Base-by-base conservation (phyloP, 1,284 basidiomycete species). In the Dichomitus squalens region DNA sequence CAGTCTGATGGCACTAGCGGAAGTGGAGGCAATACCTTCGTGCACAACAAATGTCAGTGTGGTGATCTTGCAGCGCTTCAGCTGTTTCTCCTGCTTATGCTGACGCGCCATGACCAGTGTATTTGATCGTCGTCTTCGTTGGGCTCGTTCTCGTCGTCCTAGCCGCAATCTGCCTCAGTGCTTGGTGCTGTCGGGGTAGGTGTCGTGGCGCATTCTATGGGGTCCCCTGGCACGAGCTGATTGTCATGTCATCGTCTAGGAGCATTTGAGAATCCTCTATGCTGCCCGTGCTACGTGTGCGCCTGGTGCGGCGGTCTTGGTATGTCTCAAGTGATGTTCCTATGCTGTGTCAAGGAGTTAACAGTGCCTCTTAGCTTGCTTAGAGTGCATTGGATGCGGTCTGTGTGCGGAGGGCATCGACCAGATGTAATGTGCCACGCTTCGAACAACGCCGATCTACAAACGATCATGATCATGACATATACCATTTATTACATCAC, bases 241-340 rank as follows among this genome's bases (percentile, higher is more conserved):
- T 39, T 20, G 8, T 39, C 16, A 29, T 16, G 18, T 12, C n/a
- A 18, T 27, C 21, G 29, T 31, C 7, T 18, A 64, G 63, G 58
- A 21, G 49, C 49, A 0, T 65, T 65, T 41, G 49, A 65, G 43
- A 65, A 65, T 29, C 64, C 64, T n/a, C 52, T 65, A 14, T 65
- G 64, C 48, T 65, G 60, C 50, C 64, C 64, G 4, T 65, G 64
- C 55, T 65, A 65, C 27, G 31, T 65, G 11, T 65, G 64, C 51
- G 64, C 64, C 2, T 65, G 64, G 11, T 65, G 64, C 39, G 64
- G 64, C 51, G 60, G 64, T 29, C 55, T 65, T 20, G 60, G 64
- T 65, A 52, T 14, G 64, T 65, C 21, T 11, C 3, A n/a, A 7
- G 4, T 14, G 3, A 25, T 14, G 2, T n/a, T 4, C 25, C 3